Evolutionary conservation across 805 yeast genomes (phyloP).

Genomic region (Priceomyces fermenticarens): DNA sequence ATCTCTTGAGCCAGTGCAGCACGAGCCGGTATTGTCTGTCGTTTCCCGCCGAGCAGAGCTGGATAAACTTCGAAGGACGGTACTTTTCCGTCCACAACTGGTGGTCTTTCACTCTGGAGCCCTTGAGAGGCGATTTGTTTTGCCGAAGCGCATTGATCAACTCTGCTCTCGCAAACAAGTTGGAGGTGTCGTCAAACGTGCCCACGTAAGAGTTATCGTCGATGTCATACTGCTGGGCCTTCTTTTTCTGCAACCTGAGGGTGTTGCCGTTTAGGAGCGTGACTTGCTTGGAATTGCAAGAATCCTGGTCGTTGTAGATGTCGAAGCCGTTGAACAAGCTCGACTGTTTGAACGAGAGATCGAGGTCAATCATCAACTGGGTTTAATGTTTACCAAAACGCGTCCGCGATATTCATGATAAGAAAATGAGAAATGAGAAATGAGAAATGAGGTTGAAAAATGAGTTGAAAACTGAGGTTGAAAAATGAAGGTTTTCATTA

Average conservation of each 20-base stretch:
- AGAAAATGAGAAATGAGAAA: too few relatives aligned
- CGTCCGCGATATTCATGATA: too few relatives aligned
- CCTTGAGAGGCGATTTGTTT: constrained; percentile 5
- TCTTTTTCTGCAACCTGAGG: constrained; percentile 11
- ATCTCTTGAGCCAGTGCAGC: constrained; percentile 39
- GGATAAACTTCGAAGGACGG: constrained; percentile 30
- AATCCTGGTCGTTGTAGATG: background rate
- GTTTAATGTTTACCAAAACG: too few relatives aligned
- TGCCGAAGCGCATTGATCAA: constrained; percentile 14
- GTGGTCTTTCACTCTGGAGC: constrained; percentile 4
- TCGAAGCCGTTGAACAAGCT: constrained; percentile 5
- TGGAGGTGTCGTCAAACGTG: constrained; percentile 2
- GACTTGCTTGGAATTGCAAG: constrained; percentile 10
- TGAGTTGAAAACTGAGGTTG: too few relatives aligned
- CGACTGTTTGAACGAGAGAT: constrained; percentile 5
- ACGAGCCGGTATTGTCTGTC: constrained; percentile 37
- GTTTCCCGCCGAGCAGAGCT: constrained; percentile 44
- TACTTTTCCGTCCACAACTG: constrained; percentile 41
- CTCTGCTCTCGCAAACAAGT: constrained; percentile 17
- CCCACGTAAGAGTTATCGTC: background rate
- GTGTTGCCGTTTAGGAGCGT: constrained; percentile 17
- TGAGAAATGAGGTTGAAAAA: too few relatives aligned
- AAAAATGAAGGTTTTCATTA: too few relatives aligned
- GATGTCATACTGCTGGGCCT: constrained; percentile 5
- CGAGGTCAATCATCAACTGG: background rate